A percentile compares a stretch with the other conserved stretches of the same genome.
These are phyloP conservation scores for Trichoderma guizhouense DNA, from an alignment of 2,329 filamentous ascomycete genomes.

Conservation along the genomic window DNA sequence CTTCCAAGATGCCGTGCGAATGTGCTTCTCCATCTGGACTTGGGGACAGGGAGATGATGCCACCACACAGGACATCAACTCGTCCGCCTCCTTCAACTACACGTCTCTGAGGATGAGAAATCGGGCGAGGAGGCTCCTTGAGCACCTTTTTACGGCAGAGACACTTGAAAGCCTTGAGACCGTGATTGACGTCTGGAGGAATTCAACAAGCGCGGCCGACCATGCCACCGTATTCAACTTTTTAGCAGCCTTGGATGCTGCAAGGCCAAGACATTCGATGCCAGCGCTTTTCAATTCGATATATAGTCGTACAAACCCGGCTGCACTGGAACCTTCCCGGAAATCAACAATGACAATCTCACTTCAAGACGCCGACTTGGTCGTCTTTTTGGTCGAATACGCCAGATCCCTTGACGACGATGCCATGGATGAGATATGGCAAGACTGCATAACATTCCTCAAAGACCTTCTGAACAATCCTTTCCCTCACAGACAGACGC, in stretches of 20 bases:
- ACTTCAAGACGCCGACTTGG: constrained; percentile 77
- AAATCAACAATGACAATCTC: constrained; percentile 88
- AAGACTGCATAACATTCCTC: constrained; percentile 86
- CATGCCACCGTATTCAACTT: constrained; percentile 74
- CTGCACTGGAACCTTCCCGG: constrained; percentile 70
- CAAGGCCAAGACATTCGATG: constrained; percentile 84
- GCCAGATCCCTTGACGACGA: constrained; percentile 89
- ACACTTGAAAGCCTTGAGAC: constrained; percentile 92
- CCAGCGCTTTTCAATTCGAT: constrained; percentile 95
- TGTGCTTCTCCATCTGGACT: constrained; percentile 92
- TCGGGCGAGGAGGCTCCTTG: constrained; percentile 78
- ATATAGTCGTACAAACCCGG: constrained; percentile 87
- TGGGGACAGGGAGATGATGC: constrained; percentile 72
- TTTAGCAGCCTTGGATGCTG: constrained; percentile 86
- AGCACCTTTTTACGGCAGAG: constrained; percentile 90
- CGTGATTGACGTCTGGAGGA: constrained; percentile 78
- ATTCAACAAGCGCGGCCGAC: constrained; percentile 43
- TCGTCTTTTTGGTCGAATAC: constrained; percentile 87
- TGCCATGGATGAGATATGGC: constrained; percentile 97
- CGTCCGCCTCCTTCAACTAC: constrained; percentile 80
- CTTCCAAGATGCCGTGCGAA: constrained; percentile 90
- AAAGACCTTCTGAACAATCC: constrained; percentile 89
- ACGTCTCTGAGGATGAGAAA: constrained; percentile 90
- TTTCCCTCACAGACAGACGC: constrained; percentile 86
- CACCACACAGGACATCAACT: constrained; percentile 59